Conservation (phyloP, 257 asterid species). For the Petunia axillaris region DNA sequence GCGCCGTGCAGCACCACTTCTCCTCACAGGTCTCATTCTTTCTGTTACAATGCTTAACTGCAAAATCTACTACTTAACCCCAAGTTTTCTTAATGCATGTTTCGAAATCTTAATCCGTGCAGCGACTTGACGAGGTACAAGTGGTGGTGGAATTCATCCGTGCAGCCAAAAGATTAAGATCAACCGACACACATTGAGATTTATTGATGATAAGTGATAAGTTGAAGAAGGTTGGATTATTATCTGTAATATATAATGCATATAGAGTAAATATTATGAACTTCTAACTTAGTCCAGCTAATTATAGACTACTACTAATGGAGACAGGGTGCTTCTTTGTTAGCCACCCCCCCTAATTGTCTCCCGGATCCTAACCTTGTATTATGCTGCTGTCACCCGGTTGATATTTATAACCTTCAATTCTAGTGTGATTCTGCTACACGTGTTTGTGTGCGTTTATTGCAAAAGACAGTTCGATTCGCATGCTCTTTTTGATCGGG, state of each 20-base stretch:
- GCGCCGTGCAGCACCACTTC: constrained; percentile 72
- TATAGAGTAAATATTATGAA: constrained; percentile 37
- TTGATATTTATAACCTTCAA: constrained; percentile 21
- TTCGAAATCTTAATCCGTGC: constrained; percentile 34
- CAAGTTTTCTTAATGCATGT: not conserved
- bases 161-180: constrained; percentile 63
- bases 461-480: no score
- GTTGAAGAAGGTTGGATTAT: constrained; percentile 21
- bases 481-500: no score
- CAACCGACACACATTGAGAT: constrained; percentile 48
- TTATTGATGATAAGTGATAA: constrained; percentile 26
- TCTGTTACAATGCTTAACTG: not conserved
- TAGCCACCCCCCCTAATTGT: constrained; percentile 33
- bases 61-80: not conserved
- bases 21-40: constrained; percentile 60
- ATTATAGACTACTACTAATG: constrained; percentile 48
- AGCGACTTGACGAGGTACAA: constrained; percentile 80
- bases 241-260: constrained; percentile 43
- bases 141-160: constrained; percentile 76
- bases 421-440: not conserved
- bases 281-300: constrained; percentile 54
- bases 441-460: no score
- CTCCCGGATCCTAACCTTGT: constrained; percentile 49
- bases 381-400: constrained; percentile 30
- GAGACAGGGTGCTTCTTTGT: constrained; percentile 47